A percentile compares a stretch with the other conserved stretches of the same genome.
These are phyloP conservation scores for Endoconidiophora laricicola DNA, from an alignment of 2,329 filamentous ascomycete genomes.

Conservation along the genomic window DNA sequence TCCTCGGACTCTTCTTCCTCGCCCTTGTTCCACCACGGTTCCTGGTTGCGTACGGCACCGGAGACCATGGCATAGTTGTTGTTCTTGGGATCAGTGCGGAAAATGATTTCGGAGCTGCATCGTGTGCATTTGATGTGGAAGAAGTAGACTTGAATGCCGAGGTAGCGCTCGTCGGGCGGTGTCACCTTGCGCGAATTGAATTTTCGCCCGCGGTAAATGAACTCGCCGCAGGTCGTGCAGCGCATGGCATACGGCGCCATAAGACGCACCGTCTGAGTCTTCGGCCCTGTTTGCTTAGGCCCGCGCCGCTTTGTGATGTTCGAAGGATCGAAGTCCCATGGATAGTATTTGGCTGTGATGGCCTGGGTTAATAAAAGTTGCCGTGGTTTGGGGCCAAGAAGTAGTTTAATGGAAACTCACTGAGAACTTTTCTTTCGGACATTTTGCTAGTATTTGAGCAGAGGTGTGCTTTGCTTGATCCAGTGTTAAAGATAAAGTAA, in stretches of 20 bases:
- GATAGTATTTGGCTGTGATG: conserved; percentile 34
- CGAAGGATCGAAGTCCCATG: conserved; percentile 78
- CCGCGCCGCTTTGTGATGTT: conserved; percentile 55
- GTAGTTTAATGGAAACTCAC: conserved; percentile 17
- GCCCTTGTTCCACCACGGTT: conserved; percentile 58
- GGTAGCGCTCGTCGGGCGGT: conserved; percentile 72
- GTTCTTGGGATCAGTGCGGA: conserved; percentile 88
- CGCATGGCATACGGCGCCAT: conserved; percentile 41
- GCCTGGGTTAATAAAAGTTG: conserved; percentile 2
- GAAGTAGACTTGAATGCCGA: conserved; percentile 69
- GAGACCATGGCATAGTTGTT: conserved; percentile 72
- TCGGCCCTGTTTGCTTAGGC: conserved; percentile 58
- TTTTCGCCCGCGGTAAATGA: conserved; percentile 83
- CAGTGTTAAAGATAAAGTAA: not conserved
- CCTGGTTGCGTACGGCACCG: conserved; percentile 83
- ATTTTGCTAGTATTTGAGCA: conserved; percentile 29
- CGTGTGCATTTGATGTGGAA: conserved; percentile 74
- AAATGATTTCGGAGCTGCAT: conserved; percentile 74
- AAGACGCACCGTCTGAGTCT: conserved; percentile 70
- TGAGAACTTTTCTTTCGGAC: conserved; percentile 74
- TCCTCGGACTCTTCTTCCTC: conserved; percentile 69
- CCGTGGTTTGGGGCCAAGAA: not conserved
- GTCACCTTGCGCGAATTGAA: conserved; percentile 94
- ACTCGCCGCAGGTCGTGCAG: conserved; percentile 44
- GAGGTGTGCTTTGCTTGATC: not conserved